Evolutionary conservation across 306 rosid species (phyloP), one percentile per base, ranked within the genome.

Genomic region (Astragalus membranaceus): DNA sequence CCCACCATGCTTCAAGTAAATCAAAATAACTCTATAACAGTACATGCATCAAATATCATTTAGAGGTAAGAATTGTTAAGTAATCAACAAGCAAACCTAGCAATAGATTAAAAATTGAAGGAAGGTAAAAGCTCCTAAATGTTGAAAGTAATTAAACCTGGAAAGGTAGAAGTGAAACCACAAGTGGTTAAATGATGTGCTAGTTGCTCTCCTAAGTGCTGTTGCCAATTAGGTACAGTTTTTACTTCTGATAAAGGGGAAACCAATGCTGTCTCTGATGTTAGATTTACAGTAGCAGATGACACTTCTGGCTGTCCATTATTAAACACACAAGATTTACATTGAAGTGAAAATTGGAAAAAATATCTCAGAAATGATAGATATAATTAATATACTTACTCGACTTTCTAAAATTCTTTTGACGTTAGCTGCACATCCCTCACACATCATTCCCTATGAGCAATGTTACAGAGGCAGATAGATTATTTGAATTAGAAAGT

Each of bases 101-200:
- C 7, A 1, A 65, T 26, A 5, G 41, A 7, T 50, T 23, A 49
- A 36, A 37, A 16, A 60, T 50, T 68, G 17, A 70, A 70, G 36
- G 0, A 51, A 62, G 42, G 67, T 12, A 55, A 56, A 56, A 56
- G 20, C 57, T 41, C 61, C 41, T 58, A 37, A 67, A 12, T 68
- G 15, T 20, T 59, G 62, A 61, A 67, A 70, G 64, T 20, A 56
- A 71, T 42, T 14, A 81, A 55, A 90, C 98, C 98, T 60, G 67
- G 90, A 79, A 80, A 87, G 72, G 76, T 74, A 62, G 98, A 90
- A 57, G 73, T 70, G 74, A 94, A 94, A 58, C 98, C 98, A 35
- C 95, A 94, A 64, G 33, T 74, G 13, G 96, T 94, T 82, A 94
- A 85, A 72, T 90, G 98, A 57, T 73, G 75, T 7, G 98, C 98